Evolutionary conservation across 768 basidiomycete species (phyloP), one percentile per base, ranked within the genome.

Genomic region (Termitomyces sp.): DNA sequence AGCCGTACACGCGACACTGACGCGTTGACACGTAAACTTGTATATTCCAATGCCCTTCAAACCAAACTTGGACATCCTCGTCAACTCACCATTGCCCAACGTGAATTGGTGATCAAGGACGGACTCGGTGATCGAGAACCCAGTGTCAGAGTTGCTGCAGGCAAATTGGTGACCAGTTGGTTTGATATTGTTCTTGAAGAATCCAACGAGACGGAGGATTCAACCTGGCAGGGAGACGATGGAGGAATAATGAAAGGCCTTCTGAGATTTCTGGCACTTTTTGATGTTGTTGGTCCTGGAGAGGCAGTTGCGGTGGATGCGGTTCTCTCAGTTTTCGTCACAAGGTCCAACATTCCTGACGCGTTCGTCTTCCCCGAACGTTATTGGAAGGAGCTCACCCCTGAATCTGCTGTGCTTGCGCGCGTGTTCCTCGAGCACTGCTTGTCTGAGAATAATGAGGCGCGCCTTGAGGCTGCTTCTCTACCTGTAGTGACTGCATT

Each of bases 401-500:
- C 94, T 0, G 91, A 93, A 69, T 87, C 84, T 39, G 86, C 88
- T 0, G 86, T 96, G 59, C 78, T 98, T 5, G 89, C 86, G 0
- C 88, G 94, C 28, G 84, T 90, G 3, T 95, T 91, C 66, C 82
- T 92, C n/a, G 87, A 92, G 42, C 84, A 93, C 64, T 94, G 90
- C 60, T 73, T 83, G 22, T 76, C 73, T 26, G 83, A 77, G 20
- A 75, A 81, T 37, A 81, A 88, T 50, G 84, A 88, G 52, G 72
- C 77, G 2, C 81, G 84, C 28, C 72, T 96, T 6, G 93, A 96
- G 66, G 68, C 77, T 2, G 79, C 84, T 16, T 67, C 75, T 5
- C 76, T 98, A 3, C 96, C 96, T 0, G 92, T 95, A 39, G 90
- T 97, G n/a, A 96, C 94, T 0, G 84, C 87, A 0, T 86, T 97